These are phyloP conservation scores for Ulota crispa DNA, from an alignment of 225 moss, liverwort and hornwort genomes.

Conservation along the genomic window DNA sequence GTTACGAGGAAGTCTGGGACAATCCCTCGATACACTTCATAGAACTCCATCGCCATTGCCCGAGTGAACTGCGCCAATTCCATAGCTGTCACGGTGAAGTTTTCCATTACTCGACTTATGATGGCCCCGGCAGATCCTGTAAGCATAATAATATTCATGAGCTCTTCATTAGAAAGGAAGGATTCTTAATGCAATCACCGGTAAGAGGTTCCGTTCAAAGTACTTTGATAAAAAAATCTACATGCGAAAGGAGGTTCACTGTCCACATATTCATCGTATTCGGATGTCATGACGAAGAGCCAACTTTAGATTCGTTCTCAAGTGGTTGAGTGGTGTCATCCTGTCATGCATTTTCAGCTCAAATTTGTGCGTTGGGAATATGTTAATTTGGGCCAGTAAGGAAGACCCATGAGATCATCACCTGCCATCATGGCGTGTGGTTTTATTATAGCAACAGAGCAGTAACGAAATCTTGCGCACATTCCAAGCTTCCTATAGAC, in stretches of 20 bases:
- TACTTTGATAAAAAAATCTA: background rate
- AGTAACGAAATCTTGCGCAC: conserved; percentile 59
- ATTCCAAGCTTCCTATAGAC: conserved; percentile 60
- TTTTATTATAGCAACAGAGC: conserved; percentile 76
- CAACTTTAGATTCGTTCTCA: conserved; percentile 1
- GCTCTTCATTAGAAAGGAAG: background rate
- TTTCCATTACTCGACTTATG: conserved; percentile 69
- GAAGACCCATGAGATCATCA: conserved; percentile 20
- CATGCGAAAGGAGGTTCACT: background rate
- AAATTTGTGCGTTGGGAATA: conserved; percentile 1
- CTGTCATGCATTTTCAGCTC: conserved; percentile 23
- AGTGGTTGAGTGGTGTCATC: background rate
- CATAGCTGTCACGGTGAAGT: conserved; percentile 76
- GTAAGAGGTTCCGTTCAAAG: background rate
- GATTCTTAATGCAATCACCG: background rate
- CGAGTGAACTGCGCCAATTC: conserved; percentile 63
- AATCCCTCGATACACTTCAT: conserved; percentile 75
- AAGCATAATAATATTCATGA: conserved; percentile 7
- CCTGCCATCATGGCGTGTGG: conserved; percentile 76
- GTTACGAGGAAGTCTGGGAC: conserved; percentile 79
- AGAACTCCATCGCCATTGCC: conserved; percentile 63
- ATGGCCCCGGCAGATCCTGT: conserved; percentile 75
- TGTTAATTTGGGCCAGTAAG: background rate
- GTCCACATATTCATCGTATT: conserved; percentile 1
- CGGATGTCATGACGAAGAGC: background rate